Base-by-base conservation (phyloP, 2,329 filamentous ascomycete species). In the Calonectria crousiana region DNA sequence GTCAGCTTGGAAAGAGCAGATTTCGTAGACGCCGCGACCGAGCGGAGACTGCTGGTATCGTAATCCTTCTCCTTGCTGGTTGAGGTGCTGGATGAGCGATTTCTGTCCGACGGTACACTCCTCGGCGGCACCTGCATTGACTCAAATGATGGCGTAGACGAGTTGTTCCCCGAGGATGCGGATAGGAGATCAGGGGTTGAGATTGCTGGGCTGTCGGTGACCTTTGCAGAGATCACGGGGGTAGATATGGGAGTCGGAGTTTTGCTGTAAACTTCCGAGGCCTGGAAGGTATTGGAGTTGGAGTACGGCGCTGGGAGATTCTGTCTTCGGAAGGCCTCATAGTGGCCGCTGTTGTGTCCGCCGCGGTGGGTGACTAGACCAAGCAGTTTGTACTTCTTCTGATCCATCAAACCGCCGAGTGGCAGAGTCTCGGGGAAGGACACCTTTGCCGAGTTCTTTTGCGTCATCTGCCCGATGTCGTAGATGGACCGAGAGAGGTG, bases 401-500 rank as follows among this genome's bases (percentile, higher is more conserved):
- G 92, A 71, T 94, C 90, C 53, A 97, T 85, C 30, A 98, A 87
- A 0, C 95, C 92, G 1, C 97, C 97, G 4, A 99, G 87, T 0
- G 94, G 92, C 3, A 99, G 85, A n/a, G 90, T 90, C 84, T 98
- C 96, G 0, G 96, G 96, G 80, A 98, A 99, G 0, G 94, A 88
- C 3, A 99, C 96, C 83, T 98, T 98, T 80, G 96, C 96, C 73
- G 94, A 93, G 83, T 99, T 99, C 86, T 99, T 99, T 53, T 93
- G 93, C 0, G 96, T 98, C 73, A 91, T 90, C 75, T 91, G 92
- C 64, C 92, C 91, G 28, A 90, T 88, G 78, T 97, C 95, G 85
- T 95, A 99, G 78, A 98, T 97, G 32, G 96, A 98, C 64, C 97
- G 92, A 1, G 95, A 98, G 26, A 99, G 90, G 83, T 99, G 97